Evolutionary conservation across 1,139 yeast species (phyloP).

Genomic region (Pichia inconspicua): DNA sequence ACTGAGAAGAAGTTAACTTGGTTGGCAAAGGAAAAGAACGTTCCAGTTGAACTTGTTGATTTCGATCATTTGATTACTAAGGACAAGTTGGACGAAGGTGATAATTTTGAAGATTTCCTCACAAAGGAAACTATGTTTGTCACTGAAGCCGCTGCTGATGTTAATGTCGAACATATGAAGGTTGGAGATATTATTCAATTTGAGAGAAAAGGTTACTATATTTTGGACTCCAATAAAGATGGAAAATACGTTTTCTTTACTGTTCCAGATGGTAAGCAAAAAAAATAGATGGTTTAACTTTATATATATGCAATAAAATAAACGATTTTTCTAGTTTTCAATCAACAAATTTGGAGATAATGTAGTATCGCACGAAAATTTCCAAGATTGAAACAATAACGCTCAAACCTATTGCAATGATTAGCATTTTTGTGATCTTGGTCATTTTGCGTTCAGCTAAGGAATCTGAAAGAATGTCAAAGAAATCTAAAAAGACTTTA

Average conservation of each 20-base stretch:
- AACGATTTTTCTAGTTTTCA: background rate
- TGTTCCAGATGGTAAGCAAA: slow-evolving; percentile 94
- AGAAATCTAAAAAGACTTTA: slow-evolving; percentile 85
- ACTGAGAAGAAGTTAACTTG: slow-evolving; percentile 93
- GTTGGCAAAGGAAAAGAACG: slow-evolving; percentile 76
- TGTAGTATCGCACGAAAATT: slow-evolving; percentile 47
- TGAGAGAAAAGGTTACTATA: slow-evolving; percentile 95
- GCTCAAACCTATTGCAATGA: slow-evolving; percentile 72
- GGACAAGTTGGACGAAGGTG: slow-evolving; percentile 93
- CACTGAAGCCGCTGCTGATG: slow-evolving; percentile 70
- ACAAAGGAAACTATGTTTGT: slow-evolving; percentile 86
- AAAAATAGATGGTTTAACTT: slow-evolving; percentile 22
- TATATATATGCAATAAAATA: background rate
- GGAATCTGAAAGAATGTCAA: slow-evolving; percentile 87
- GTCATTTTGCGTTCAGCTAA: slow-evolving; percentile 90
- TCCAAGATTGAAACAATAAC: slow-evolving; percentile 61
- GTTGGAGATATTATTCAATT: slow-evolving; percentile 87
- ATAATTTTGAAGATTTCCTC: slow-evolving; percentile 85
- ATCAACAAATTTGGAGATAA: slow-evolving; percentile 28
- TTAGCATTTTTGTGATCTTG: slow-evolving; percentile 84
- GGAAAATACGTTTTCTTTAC: slow-evolving; percentile 77
- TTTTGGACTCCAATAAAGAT: slow-evolving; percentile 60
- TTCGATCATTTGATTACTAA: slow-evolving; percentile 94
- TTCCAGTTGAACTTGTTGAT: slow-evolving; percentile 73
- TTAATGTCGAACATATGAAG: slow-evolving; percentile 67